Evolutionary conservation across 805 yeast species (phyloP), one percentile per base, ranked within the genome.

Genomic region (Saccharomycopsis olivae): DNA sequence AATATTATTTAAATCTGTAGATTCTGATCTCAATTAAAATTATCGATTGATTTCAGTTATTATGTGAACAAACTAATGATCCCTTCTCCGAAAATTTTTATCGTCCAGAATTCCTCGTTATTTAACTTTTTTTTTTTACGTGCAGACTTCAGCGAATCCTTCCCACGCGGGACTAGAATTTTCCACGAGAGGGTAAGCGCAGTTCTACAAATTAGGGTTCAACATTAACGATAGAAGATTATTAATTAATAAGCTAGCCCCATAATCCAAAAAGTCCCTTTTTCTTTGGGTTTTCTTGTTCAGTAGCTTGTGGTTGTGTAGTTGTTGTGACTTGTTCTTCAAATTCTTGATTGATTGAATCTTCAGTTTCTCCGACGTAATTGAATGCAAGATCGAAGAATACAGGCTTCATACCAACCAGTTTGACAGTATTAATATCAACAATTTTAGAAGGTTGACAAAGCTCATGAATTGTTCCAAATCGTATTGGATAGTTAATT

Each of bases 351-450:
- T 47, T 51, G n/a, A 30, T 41, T 17, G 38, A 33, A 27, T 31
- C 27, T 33, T 55, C 61, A 37, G 54, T 38, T 29, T 61, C 64
- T 27, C 68, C 65, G 39, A 88, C 70, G 53, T 83, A 87, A 56
- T 87, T 88, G 65, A 68, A 88, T 0, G 94, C 97, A 48, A 85
- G 66, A 56, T 89, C 98, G 52, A 86, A 92, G 52, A 88, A 70
- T 8, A 87, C 94, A 0, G 98, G 96, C 59, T 92, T 89, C 42
- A 79, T 73, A 39, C 76, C 69, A 1, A 83, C 73, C 1, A 94
- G 82, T 47, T 61, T 63, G 30, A 86, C 36, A n/a, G 51, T 49
- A 17, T 38, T 52, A 3, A 38, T 24, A 17, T 55, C 51, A 15
- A 62, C 44, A 38, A 59, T 11, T 15, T 33, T 30, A 27, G 28